Base-by-base conservation (phyloP, 345 rosid species). In the Salix koriyanagi region DNA sequence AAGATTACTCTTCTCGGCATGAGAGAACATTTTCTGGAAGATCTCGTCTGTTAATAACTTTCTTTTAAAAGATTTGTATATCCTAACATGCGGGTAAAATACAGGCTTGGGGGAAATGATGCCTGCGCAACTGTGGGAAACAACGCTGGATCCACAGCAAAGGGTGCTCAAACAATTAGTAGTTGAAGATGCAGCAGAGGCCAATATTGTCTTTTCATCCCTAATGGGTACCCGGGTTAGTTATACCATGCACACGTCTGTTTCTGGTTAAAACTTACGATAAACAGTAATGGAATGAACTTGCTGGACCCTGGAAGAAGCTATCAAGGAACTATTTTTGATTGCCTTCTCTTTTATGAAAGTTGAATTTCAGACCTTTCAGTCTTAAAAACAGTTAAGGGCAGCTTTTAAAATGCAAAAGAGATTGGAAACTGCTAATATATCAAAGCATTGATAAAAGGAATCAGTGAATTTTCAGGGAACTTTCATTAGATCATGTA, bases 31-130 rank as follows among this genome's bases (percentile, higher is more conserved):
- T 42, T 42, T 42, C 46, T 42, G 46, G 46, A 42, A 42, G 46
- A 42, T 42, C 46, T 42, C 1, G 1, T 42, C 46, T 10, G 2
- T 42, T 42, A 42, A 2, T 11, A 42, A 11, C 46, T 42, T 11
- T 42, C 46, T 42, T 0, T 42, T 42, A 9, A 3, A 12, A 58
- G 13, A n/a, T 58, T 58, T 58, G 64, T 25, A 58, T 58, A 10
- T 10, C 11, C 64, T 58, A 58, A 58, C 64, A 9, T 58, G 64
- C 10, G 75, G 13, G 65, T 30, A 66, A 74, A 76, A 67, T 75
- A 79, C 82, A 96, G 99, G 98, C 23, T 85, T 94, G 86, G 98
- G 99, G 84, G 98, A 96, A 87, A 96, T 96, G 99, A 94, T 96
- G 99, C 98, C 99, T 73, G 52, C 21, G 19, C 99, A 96, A 85